Base-by-base conservation (phyloP, 1,284 basidiomycete species). In the Ceratobasidium sp. region DNA sequence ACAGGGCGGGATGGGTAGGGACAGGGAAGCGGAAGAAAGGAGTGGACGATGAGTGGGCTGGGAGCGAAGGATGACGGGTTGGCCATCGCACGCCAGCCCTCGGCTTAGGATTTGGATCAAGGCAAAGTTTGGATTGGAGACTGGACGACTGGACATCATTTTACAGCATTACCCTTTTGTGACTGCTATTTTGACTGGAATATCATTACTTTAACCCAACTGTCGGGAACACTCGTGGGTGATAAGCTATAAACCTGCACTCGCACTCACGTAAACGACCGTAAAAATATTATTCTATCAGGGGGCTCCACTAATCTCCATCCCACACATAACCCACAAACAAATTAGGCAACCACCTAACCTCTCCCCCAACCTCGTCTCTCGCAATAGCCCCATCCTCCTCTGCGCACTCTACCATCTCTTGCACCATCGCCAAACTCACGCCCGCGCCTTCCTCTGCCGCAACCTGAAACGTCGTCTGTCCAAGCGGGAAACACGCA, bases 331-430 rank as follows among this genome's bases (percentile, higher is more conserved):
- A 92, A 7, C 85, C 88, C 20, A 84, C 83, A 81, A 96, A 94
- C 30, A 90, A 81, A 85, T 96, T 94, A 46, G 87, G 86, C 88
- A 90, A 94, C 87, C 89, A 91, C 78, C 90, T 83, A 75, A 90
- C 88, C 67, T 89, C 90, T 5, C 85, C 84, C 81, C 81, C 83
- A 48, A 83, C 83, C 82, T 88, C 84, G 83, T 97, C 96, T 80
- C 94, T 87, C 81, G 92, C 92, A 35, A 97, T 86, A 78, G 88
- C 88, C 0, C 90, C 90, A 46, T 88, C 88, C 68, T 84, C 84
- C 85, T 96, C 95, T 4, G 93, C 89, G 62, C 89, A 90, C 62
- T 87, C 87, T 38, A 97, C 85, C 89, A 97, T 90, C 83, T 96
- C 94, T 75, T 87, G 86, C 2, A 90, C 88, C 65, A 97, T 87